Conservation (phyloP, 179 eudicot genomes). For the Sideroxylon spinosum region DNA sequence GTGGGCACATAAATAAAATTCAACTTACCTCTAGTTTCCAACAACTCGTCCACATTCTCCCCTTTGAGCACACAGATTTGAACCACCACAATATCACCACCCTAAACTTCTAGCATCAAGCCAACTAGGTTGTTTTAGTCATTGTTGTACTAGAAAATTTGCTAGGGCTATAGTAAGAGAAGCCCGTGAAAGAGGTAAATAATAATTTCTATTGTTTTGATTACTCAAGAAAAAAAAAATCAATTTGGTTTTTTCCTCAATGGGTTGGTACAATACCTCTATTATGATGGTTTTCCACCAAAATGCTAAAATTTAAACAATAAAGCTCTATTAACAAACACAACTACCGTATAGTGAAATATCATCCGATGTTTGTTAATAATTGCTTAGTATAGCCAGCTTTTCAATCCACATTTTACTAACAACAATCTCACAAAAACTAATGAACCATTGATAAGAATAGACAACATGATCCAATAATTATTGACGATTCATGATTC, state of each 20-base stretch:
- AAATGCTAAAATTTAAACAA: neutral
- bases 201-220: no score
- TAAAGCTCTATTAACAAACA: neutral
- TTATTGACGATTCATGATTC: neutral
- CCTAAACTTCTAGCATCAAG: slow-evolving; percentile 94
- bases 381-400: neutral
- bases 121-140: no score
- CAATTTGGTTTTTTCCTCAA: no score
- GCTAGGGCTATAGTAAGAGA: no score
- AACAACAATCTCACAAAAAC: no score
- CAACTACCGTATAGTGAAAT: neutral
- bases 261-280: no score
- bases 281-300: neutral
- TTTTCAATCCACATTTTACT: neutral
- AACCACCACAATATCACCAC: slow-evolving; percentile 87
- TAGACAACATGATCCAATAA: neutral
- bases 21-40: slow-evolving; percentile 85
- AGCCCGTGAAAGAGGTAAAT: no score
- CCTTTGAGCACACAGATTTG: slow-evolving; percentile 98
- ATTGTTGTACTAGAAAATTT: no score
- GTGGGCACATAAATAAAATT: slow-evolving; percentile 12
- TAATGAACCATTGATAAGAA: neutral
- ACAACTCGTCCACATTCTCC: slow-evolving; percentile 76
- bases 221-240: no score
- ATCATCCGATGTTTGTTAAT: neutral